Evolutionary conservation across 1,139 yeast species (phyloP), one percentile per base, ranked within the genome.

Genomic region (Candida glucosophila): DNA sequence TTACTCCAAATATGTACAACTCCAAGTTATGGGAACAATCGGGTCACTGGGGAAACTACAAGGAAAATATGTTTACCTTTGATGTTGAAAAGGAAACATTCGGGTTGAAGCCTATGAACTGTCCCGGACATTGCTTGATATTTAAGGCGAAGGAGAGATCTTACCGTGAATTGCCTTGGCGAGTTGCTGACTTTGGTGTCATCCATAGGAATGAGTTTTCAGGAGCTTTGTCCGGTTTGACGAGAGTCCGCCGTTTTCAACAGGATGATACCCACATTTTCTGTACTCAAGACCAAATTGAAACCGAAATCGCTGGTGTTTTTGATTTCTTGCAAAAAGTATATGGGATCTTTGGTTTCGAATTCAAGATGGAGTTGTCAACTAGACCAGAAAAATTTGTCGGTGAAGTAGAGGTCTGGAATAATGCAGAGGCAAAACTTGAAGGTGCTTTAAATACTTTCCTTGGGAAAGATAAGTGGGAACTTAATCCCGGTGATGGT

Each of bases 241-340:
- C 97, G 26, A 74, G 98, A 55, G 97, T 90, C 22, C 79, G 98
- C 57, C 72, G 97, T 57, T 90, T 90, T 75, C 98, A 90, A 58
- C 98, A 90, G 61, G 98, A 90, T 57, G 98, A 90, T 58, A 96
- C 95, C 22, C 98, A 90, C 51, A 90, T 90, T 36, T 90, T 90
- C 74, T 90, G 97, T 66, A 76, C 85, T 25, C 74, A 73, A 37
- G 90, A 80, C 31, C 97, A 90, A 63, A 82, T 90, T 40, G 86
- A 74, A 41, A 54, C 58, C 18, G 98, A 90, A 59, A 86, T 90
- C 40, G 68, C 73, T 27, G 77, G 76, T 29, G 77, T 81, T 22
- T 77, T 90, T 43, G 82, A 81, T 43, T 78, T 90, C 58, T 70
- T 90, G 51, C 67, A 79, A 46, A 73, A 67, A 40, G 73, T 85